Base-by-base conservation (phyloP, 108 stramenopile genomes). In the Parmales sp. region DNA sequence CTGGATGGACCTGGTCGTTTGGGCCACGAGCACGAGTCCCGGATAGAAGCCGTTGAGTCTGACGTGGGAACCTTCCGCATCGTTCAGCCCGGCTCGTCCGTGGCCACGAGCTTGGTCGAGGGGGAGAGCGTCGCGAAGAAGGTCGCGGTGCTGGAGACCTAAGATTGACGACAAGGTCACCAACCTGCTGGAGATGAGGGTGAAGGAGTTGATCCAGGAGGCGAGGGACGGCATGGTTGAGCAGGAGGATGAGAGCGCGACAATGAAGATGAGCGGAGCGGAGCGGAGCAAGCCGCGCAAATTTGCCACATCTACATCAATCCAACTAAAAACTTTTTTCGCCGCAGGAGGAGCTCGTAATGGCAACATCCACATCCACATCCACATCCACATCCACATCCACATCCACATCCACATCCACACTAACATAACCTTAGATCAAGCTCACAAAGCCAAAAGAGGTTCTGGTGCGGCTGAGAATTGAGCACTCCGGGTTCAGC, bases 11-110 rank as follows among this genome's bases (percentile, higher is more conserved):
- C 76, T 96, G 37, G 93, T 86, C 26, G 77, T 93, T 29, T 96
- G 88, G 90, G 91, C 2, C 95, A 98, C 71, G 98, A 97, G 82
- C 98, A 98, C 76, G 95, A 96, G 72, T 93, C 39, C 66, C 22
- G 25, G 2, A 87, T 94, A 51, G 82, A 84, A 23, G 85, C 91
- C 6, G 67, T 75, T 37, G 93, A 95, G 70, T 88, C 87, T 16
- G 78, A 89, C 39, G 89, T 90, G 20, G 93, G 95, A 4, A 92
- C 93, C 36, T 97, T 93, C 77, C 86, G 91, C 0, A 87, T 99
- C 39, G 77, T 81, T 3, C 98, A 99, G 71, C 95, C 95, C 0
- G 98, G 98, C 13, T 93, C 91, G 18, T 83, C 83, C 26, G 94
- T 99, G 9, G 95, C 95, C 6, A 96, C 95, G 3, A 84, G 83